Percentiles rank a stretch among this genome's conserved stretches.
Evolutionary conservation across 2,329 filamentous ascomycete genomes (phyloP).

Genomic region (Dactylellina parvicollis): DNA sequence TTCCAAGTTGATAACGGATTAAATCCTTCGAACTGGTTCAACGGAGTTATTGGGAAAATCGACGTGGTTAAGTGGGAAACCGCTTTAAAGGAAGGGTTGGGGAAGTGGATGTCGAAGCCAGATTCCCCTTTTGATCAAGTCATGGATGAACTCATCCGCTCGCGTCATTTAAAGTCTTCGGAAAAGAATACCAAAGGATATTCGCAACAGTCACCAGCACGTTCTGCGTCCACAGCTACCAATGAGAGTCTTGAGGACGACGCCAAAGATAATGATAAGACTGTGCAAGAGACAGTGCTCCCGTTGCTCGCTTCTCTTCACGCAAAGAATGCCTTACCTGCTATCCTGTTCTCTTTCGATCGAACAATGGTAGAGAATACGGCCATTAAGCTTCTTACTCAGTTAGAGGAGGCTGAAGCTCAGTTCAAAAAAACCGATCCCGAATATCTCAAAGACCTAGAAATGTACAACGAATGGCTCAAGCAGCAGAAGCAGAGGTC

Average conservation of each 20-base stretch:
- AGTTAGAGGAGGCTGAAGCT: constrained; percentile 68
- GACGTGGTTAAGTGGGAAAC: constrained; percentile 75
- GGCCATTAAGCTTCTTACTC: constrained; percentile 63
- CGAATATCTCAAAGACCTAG: constrained; percentile 70
- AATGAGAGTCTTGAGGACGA: constrained; percentile 52
- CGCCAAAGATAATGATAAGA: constrained; percentile 60
- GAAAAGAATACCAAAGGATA: constrained; percentile 36
- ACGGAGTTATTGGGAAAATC: constrained; percentile 69
- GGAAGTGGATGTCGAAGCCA: constrained; percentile 69
- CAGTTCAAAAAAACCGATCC: constrained; percentile 69
- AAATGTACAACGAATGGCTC: constrained; percentile 65
- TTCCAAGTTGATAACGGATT: constrained; percentile 67
- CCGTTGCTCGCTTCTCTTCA: constrained; percentile 71
- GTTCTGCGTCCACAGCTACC: neutral
- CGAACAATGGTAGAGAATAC: constrained; percentile 70
- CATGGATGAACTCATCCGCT: constrained; percentile 61
- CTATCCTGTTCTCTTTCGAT: constrained; percentile 81
- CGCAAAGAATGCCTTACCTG: constrained; percentile 73
- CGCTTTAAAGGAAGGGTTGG: constrained; percentile 69
- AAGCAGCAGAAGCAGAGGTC: constrained; percentile 62
- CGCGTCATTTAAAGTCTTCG: neutral
- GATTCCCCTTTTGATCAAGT: constrained; percentile 67
- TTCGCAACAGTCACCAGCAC: neutral
- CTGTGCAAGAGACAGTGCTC: constrained; percentile 63
- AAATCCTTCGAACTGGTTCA: constrained; percentile 60